phyloP scores from a whole-genome alignment of 2,329 filamentous ascomycete genomes.

The Ophiostoma quercus region DNA sequence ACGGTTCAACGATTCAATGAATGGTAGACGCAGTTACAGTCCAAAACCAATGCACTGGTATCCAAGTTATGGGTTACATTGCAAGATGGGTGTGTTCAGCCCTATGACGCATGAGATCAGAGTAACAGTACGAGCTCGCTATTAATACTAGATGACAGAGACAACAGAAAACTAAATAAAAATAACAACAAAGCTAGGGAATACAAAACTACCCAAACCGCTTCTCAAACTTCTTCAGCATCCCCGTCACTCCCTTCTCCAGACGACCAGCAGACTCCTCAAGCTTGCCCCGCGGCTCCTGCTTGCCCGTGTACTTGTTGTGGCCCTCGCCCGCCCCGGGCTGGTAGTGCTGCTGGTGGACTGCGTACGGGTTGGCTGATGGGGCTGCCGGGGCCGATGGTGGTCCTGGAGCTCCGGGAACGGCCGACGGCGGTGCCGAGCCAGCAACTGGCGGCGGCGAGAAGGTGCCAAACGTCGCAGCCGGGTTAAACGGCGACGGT shows the following conservation, averaged over 20 bases:
- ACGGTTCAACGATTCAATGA: background rate
- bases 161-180: too few species aligned
- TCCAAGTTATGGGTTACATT: background rate
- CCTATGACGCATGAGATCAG: background rate
- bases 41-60: background rate
- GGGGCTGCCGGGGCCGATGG: conserved; percentile 28
- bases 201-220: conserved; percentile 49
- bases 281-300: conserved; percentile 48
- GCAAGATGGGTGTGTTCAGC: background rate
- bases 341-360: conserved; percentile 66
- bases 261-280: conserved; percentile 61
- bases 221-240: conserved; percentile 76
- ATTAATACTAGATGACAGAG: too few species aligned
- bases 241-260: conserved; percentile 64
- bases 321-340: conserved; percentile 58
- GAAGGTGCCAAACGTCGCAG: conserved; percentile 30
- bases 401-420: background rate
- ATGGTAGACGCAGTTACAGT: background rate
- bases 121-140: too few species aligned
- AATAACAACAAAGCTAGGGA: background rate
- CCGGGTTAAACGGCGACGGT: conserved; percentile 18
- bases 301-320: conserved; percentile 42
- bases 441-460: conserved; percentile 42
- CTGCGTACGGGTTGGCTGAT: conserved; percentile 20
- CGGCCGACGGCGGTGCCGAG: conserved; percentile 34